phyloP scores from a whole-genome alignment of 352 stramenopile genomes.

The Globisporangium spinosum region DNA sequence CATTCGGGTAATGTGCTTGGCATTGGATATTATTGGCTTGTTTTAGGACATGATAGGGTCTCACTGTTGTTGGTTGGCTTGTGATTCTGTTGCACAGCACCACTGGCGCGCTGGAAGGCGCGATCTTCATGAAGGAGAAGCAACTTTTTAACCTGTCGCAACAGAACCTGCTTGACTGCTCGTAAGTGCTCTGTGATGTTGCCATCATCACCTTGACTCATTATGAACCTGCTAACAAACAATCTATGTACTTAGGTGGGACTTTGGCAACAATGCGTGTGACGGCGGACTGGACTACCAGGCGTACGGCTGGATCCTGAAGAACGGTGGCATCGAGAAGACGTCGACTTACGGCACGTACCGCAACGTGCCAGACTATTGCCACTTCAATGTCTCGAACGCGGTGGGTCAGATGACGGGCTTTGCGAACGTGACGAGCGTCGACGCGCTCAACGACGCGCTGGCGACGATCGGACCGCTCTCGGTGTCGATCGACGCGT shows the following conservation, averaged over 20 bases:
- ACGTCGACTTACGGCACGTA: constrained; percentile 84
- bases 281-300: constrained; percentile 89
- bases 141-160: constrained; percentile 84
- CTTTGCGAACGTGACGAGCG: constrained; percentile 78
- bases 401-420: constrained; percentile 69
- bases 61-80: constrained; percentile 4
- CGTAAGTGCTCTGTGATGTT: constrained; percentile 30
- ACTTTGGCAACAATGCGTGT: constrained; percentile 89
- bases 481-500: constrained; percentile 87
- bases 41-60: constrained; percentile 1
- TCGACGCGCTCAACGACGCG: constrained; percentile 78
- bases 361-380: constrained; percentile 86
- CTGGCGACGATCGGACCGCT: constrained; percentile 78
- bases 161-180: constrained; percentile 90
- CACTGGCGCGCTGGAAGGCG: constrained; percentile 75
- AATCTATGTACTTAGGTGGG: constrained; percentile 48
- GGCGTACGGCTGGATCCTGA: constrained; percentile 87
- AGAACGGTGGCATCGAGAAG: constrained; percentile 74
- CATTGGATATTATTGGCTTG: not conserved
- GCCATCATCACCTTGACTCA: not conserved
- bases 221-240: not conserved
- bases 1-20: constrained; percentile 57
- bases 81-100: constrained; percentile 33
- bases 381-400: constrained; percentile 79
- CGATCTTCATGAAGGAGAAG: constrained; percentile 64